phyloP scores from a whole-genome alignment of 805 yeast genomes.

The Candida argentea region DNA sequence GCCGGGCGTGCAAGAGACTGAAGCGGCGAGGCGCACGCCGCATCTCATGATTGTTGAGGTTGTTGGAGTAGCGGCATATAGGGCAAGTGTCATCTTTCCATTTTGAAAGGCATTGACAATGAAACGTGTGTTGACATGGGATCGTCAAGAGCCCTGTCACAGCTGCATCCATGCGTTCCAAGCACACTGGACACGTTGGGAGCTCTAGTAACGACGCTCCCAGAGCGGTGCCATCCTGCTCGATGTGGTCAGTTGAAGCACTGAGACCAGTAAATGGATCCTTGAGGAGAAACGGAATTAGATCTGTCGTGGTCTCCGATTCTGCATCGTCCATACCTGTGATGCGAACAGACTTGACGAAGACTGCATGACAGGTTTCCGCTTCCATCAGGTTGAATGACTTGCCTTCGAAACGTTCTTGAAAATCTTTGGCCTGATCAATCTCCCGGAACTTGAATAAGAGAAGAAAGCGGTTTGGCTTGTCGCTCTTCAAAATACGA shows the following conservation, averaged over 20 bases:
- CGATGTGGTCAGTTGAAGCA: no score
- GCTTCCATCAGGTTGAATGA: slow-evolving; percentile 83
- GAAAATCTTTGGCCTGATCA: slow-evolving; percentile 52
- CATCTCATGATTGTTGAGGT: slow-evolving; percentile 23
- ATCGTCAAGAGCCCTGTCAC: slow-evolving; percentile 77
- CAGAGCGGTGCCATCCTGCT: slow-evolving; percentile 4
- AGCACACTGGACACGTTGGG: slow-evolving; percentile 89
- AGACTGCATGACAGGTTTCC: slow-evolving; percentile 70
- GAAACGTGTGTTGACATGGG: slow-evolving; percentile 90
- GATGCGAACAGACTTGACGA: slow-evolving; percentile 50
- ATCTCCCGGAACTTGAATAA: slow-evolving; percentile 60
- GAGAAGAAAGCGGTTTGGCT: slow-evolving; percentile 64
- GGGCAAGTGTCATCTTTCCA: slow-evolving; percentile 92
- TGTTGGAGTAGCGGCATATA: slow-evolving; percentile 71
- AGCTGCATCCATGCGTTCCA: slow-evolving; percentile 77
- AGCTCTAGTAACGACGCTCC: slow-evolving; percentile 39
- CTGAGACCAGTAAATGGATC: slow-evolving; percentile 81
- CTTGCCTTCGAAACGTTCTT: slow-evolving; percentile 57
- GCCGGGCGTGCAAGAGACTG: no score
- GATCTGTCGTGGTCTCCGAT: slow-evolving; percentile 8
- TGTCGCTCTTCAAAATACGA: slow-evolving; percentile 57
- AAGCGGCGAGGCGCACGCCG: slow-evolving; percentile 21
- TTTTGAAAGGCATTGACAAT: slow-evolving; percentile 75
- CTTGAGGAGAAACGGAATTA: slow-evolving; percentile 56
- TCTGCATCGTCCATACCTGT: slow-evolving; percentile 5